Percentiles rank a stretch among this genome's conserved stretches.
These are phyloP conservation scores for Panicum virgatum DNA, from an alignment of 202 grass and related monocot genomes.

Conservation along the genomic window DNA sequence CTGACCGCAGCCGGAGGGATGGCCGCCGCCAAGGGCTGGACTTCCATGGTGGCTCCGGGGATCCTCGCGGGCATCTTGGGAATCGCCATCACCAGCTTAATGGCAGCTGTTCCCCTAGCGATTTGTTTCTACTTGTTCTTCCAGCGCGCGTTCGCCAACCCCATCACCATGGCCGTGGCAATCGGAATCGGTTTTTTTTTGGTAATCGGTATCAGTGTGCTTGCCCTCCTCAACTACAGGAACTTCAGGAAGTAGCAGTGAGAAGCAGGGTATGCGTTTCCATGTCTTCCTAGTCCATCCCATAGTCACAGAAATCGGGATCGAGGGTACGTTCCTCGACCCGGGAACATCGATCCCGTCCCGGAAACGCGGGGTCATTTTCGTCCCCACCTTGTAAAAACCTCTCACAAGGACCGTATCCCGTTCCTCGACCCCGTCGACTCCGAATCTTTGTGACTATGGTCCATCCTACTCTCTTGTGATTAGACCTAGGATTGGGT, in stretches of 20 bases:
- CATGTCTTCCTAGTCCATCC: no score
- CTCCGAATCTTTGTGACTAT: no score
- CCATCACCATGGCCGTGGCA: background rate
- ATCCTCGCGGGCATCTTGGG: conserved; percentile 65
- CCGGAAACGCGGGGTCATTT: no score
- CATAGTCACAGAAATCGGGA: no score
- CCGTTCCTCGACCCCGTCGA: no score
- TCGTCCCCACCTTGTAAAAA: no score
- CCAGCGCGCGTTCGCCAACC: accelerated
- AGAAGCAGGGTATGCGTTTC: background rate
- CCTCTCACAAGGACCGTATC: no score
- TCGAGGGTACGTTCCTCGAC: no score
- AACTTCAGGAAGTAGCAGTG: background rate
- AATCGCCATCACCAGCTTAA: conserved; percentile 49
- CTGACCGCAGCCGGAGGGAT: conserved; percentile 69
- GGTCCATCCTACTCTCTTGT: no score
- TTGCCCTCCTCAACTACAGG: background rate
- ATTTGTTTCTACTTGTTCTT: conserved; percentile 14
- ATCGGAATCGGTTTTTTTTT: background rate
- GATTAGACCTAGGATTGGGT: no score
- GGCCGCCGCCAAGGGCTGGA: conserved; percentile 73
- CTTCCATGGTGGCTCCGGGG: conserved; percentile 59
- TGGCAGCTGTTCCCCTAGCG: conserved; percentile 36
- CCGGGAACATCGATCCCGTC: no score
- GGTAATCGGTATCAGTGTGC: background rate